Conservation (phyloP, 1,139 yeast species). For the Taiozyma sp. region DNA sequence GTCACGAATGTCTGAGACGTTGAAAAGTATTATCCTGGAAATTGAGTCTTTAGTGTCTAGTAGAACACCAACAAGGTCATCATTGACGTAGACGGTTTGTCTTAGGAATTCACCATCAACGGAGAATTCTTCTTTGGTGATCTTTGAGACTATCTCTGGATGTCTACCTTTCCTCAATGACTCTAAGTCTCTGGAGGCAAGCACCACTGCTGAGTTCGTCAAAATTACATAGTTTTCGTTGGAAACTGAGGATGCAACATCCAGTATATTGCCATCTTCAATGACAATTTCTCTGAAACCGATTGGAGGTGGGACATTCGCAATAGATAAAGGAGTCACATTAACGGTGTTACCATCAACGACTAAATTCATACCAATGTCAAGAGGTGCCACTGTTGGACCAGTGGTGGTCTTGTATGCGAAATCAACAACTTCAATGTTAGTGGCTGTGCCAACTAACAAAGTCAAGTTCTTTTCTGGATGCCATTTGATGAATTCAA, state of each 20-base stretch:
- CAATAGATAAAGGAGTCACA: slow-evolving; percentile 78
- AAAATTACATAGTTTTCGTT: slow-evolving; percentile 58
- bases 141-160: slow-evolving; percentile 39
- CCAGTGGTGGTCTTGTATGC: slow-evolving; percentile 65
- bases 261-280: slow-evolving; percentile 45
- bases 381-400: slow-evolving; percentile 61
- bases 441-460: slow-evolving; percentile 51
- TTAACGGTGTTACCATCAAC: slow-evolving; percentile 73
- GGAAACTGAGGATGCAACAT: slow-evolving; percentile 59
- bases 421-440: slow-evolving; percentile 64
- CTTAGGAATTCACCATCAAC: slow-evolving; percentile 46
- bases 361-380: slow-evolving; percentile 75
- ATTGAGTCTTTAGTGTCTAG: slow-evolving; percentile 40
- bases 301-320: slow-evolving; percentile 95
- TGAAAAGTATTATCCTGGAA: slow-evolving; percentile 48
- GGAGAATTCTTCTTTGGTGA: slow-evolving; percentile 34
- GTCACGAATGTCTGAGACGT: slow-evolving; percentile 35
- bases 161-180: slow-evolving; percentile 37
- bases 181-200: slow-evolving; percentile 38
- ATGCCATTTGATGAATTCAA: slow-evolving; percentile 69
- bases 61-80: slow-evolving; percentile 43
- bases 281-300: slow-evolving; percentile 63
- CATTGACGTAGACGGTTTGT: slow-evolving; percentile 57
- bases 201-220: slow-evolving; percentile 36
- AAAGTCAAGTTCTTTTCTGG: slow-evolving; percentile 82